Evolutionary conservation across 192 early-diverging fungal species (phyloP).

Genomic region (Coemansia sp.): DNA sequence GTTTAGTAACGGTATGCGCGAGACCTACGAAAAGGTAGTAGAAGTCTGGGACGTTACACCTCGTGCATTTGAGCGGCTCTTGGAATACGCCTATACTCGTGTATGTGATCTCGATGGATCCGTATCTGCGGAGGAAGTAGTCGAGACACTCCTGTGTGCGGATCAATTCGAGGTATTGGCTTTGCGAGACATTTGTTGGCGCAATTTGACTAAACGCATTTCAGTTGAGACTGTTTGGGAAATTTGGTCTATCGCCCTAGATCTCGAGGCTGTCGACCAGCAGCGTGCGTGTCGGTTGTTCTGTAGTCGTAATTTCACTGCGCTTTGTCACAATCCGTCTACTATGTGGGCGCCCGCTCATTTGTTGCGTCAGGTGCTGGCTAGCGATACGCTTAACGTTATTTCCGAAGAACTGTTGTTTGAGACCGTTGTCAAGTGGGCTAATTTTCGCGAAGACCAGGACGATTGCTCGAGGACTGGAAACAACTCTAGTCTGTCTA

Average conservation of each 20-base stretch:
- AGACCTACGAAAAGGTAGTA: slow-evolving; percentile 53
- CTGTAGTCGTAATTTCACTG: slow-evolving; percentile 44
- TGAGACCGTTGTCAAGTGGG: slow-evolving; percentile 45
- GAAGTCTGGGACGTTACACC: slow-evolving; percentile 55
- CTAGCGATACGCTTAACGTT: slow-evolving; percentile 49
- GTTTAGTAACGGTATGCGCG: slow-evolving; percentile 65
- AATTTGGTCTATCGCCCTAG: slow-evolving; percentile 48
- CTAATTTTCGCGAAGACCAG: slow-evolving; percentile 43
- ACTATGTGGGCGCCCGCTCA: slow-evolving; percentile 52
- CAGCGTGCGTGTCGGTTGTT: slow-evolving; percentile 32
- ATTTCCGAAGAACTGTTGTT: slow-evolving; percentile 45
- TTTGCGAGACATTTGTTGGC: slow-evolving; percentile 52
- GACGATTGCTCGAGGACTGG: slow-evolving; percentile 5
- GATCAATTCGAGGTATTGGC: slow-evolving; percentile 46
- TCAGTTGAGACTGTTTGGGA: slow-evolving; percentile 48
- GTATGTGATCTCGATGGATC: slow-evolving; percentile 27
- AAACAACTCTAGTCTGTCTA: background rate
- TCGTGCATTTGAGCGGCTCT: slow-evolving; percentile 51
- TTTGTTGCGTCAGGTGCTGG: slow-evolving; percentile 37
- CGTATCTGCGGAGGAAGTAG: slow-evolving; percentile 43
- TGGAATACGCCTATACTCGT: slow-evolving; percentile 55
- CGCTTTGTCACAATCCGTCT: slow-evolving; percentile 24
- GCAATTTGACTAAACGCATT: slow-evolving; percentile 25
- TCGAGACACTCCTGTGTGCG: slow-evolving; percentile 51
- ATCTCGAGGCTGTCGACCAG: slow-evolving; percentile 36